Conservation (phyloP, 78 protist genomes). For the Isochrysis galbana region DNA sequence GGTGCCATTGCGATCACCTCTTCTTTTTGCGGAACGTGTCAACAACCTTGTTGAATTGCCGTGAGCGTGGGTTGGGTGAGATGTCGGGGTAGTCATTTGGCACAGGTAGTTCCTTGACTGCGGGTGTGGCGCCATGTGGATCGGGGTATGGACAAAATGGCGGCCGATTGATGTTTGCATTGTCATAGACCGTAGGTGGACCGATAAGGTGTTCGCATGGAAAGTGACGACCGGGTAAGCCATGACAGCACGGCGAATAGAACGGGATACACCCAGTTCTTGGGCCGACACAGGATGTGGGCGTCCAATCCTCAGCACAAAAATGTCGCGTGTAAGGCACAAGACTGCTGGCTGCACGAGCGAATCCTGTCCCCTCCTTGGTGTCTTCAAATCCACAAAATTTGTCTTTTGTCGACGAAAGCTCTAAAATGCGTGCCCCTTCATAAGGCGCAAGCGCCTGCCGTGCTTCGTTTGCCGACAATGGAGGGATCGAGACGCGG, state of each 20-base stretch:
- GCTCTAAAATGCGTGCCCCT: neutral
- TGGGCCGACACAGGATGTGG: neutral
- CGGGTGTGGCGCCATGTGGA: neutral
- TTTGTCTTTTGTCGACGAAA: neutral
- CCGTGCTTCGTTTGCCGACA: neutral
- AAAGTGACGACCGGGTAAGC: neutral
- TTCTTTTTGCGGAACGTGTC: neutral
- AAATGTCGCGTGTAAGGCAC: neutral
- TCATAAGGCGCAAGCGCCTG: neutral
- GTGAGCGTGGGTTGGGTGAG: neutral
- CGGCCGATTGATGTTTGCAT: neutral
- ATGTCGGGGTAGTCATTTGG: neutral
- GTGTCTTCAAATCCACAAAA: neutral
- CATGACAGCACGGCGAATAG: conserved; percentile 25
- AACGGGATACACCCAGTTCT: neutral
- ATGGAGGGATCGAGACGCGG: neutral
- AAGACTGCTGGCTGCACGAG: neutral
- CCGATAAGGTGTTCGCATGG: neutral
- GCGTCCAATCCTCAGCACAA: neutral
- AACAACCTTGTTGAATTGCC: neutral
- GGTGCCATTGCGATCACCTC: no score
- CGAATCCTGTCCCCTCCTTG: neutral
- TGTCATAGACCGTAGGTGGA: neutral
- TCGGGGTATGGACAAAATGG: neutral
- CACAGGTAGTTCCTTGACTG: neutral